Base-by-base conservation (phyloP, 257 asterid species). In the Nicotiana knightiana region DNA sequence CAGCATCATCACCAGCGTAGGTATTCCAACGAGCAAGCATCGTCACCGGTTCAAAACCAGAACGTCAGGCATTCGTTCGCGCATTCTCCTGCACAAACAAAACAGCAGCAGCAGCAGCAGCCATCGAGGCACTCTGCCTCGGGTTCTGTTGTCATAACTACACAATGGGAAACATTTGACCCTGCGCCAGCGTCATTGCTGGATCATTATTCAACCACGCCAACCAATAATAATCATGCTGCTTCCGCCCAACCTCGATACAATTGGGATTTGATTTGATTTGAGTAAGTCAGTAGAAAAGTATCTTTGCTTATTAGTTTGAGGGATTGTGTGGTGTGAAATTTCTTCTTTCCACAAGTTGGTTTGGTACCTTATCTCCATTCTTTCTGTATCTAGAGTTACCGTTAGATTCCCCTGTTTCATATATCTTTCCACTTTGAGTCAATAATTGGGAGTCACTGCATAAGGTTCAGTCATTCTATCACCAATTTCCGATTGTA, bases 131-230 rank as follows among this genome's bases (percentile, higher is more conserved):
- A 84, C 88, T 87, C 93, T 2, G 71, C 88, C 78, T 88, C 97
- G 0, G 91, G 91, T 13, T 85, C 92, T 5, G 96, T 91, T 57
- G 97, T 95, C 21, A 90, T 95, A 57, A 95, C 99, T 0, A 95
- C 98, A 6, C 93, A 93, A 71, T 95, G 99, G 99, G 99, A 93
- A 85, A 95, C 94, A 2, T 95, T 95, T 67, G 99, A 95, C 61
- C 87, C 97, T 16, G 63, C 88, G 8, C 90, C 93, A 15, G 83
- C 85, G 30, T 83, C 84, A 18, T 17, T 71, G 33, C 73, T 58
- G 7, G 87, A 66, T 63, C 53, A 26, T 58, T 76, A 71, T 76
- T 77, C 90, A 15, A 55, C 87, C 32, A 80, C 77, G 5, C 18
- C 28, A 58, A 89, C 66, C 63, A 75, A 75, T 15, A 75, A 75